Percentiles rank a stretch among this genome's conserved stretches.
Conservation (phyloP, 2,329 filamentous ascomycete species). For the Cercospora zeina region DNA sequence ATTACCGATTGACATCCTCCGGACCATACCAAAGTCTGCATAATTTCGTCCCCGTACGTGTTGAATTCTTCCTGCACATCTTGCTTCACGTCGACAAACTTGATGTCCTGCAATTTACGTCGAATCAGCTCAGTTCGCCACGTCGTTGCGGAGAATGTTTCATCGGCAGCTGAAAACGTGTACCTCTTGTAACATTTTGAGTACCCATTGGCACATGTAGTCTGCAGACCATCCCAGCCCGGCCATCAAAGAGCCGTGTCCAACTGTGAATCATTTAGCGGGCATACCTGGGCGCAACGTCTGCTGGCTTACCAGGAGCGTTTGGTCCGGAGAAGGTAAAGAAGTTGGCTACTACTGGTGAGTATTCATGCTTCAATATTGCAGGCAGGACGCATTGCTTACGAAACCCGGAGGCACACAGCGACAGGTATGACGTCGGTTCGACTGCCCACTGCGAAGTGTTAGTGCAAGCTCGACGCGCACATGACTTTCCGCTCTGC, state of each 20-base stretch:
- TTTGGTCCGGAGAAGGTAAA: conserved; percentile 36
- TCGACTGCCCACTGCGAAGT: conserved; percentile 29
- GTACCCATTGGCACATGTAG: conserved; percentile 37
- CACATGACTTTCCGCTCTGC: not conserved
- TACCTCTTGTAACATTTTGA: conserved; percentile 35
- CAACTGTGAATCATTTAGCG: conserved; percentile 18
- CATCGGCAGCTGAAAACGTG: not conserved
- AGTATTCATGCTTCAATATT: not conserved
- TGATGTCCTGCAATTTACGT: conserved; percentile 27
- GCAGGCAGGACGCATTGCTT: not conserved
- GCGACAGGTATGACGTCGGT: conserved; percentile 33
- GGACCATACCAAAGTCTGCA: conserved; percentile 38
- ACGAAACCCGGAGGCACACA: conserved; percentile 34
- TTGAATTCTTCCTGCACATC: conserved; percentile 38
- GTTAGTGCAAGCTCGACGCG: not conserved
- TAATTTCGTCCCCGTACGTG: conserved; percentile 37
- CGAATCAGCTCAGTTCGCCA: not conserved
- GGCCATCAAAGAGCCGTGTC: conserved; percentile 35
- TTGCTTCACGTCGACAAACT: conserved; percentile 31
- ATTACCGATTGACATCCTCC: conserved; percentile 35
- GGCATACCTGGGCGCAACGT: not conserved
- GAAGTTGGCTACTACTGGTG: conserved; percentile 24
- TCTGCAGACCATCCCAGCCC: conserved; percentile 33
- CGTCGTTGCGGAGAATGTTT: not conserved
- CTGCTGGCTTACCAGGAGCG: conserved; percentile 22